Evolutionary conservation across 441 rosid species (phyloP).

Genomic region (Euphorbia corollata): DNA sequence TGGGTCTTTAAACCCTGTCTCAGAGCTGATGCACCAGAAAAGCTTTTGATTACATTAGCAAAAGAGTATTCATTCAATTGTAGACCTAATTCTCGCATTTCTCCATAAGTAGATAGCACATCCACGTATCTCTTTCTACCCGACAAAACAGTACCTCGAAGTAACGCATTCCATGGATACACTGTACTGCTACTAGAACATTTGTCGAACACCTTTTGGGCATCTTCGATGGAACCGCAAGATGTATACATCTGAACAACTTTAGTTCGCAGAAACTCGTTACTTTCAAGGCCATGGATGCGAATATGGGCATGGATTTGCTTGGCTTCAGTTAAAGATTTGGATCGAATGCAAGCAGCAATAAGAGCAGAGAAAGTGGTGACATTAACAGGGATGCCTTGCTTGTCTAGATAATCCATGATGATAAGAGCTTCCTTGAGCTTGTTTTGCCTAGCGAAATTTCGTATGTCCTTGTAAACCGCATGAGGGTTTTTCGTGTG

Average conservation of each 20-base stretch:
- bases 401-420: constrained; percentile 63
- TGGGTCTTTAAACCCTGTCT: constrained; percentile 65
- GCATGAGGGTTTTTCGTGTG: constrained; percentile 51
- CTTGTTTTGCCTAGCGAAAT: constrained; percentile 48
- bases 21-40: constrained; percentile 68
- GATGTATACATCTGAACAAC: constrained; percentile 62
- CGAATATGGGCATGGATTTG: constrained; percentile 57
- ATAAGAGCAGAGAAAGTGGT: constrained; percentile 71
- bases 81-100: constrained; percentile 59
- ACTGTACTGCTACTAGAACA: constrained; percentile 36
- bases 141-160: constrained; percentile 66
- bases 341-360: constrained; percentile 63
- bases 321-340: constrained; percentile 45
- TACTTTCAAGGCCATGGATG: constrained; percentile 58
- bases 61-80: constrained; percentile 64
- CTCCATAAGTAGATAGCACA: constrained; percentile 47
- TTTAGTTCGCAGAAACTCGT: constrained; percentile 55
- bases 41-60: constrained; percentile 67
- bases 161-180: constrained; percentile 73
- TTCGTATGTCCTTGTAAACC: constrained; percentile 56
- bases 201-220: constrained; percentile 53
- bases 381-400: constrained; percentile 68
- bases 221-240: constrained; percentile 63
- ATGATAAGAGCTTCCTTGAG: constrained; percentile 66
- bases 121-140: constrained; percentile 53